Evolutionary conservation across 768 basidiomycete genomes (phyloP).

Genomic region (Rhizopogon vinicolor): DNA sequence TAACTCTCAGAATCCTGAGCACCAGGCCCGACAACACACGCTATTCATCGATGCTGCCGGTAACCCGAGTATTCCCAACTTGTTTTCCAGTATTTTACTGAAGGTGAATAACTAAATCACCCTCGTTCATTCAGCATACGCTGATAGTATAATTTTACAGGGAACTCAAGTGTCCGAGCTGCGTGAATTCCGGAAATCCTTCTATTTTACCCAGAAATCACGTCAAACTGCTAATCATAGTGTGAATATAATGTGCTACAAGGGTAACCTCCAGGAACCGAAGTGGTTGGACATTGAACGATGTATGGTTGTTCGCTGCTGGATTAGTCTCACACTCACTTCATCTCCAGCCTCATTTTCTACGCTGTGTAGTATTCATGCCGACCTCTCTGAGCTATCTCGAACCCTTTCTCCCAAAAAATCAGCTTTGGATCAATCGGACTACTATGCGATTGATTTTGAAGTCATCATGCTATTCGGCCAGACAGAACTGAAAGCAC

Average conservation of each 20-base stretch:
- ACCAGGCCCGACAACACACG: too few relatives aligned
- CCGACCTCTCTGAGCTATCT: conserved; percentile 3
- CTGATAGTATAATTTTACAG: too few relatives aligned
- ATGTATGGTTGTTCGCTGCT: not conserved
- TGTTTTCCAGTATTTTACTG: too few relatives aligned
- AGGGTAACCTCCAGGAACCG: conserved; percentile 3
- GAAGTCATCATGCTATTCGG: conserved; percentile 33
- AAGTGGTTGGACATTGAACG: conserved; percentile 6
- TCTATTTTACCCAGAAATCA: not conserved
- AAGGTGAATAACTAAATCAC: too few relatives aligned
- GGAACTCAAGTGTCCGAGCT: too few relatives aligned
- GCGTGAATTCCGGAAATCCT: not conserved
- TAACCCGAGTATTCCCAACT: too few relatives aligned
- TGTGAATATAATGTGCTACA: conserved; percentile 1
- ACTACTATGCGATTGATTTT: conserved; percentile 19
- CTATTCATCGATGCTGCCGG: too few relatives aligned
- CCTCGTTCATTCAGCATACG: too few relatives aligned
- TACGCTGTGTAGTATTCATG: not conserved
- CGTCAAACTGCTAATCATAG: not conserved
- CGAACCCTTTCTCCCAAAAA: not conserved
- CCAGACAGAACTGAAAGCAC: conserved; percentile 35
- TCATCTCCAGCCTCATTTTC: conserved; percentile 4
- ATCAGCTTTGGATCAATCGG: not conserved
- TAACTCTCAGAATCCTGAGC: conserved; percentile 3
- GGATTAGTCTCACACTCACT: not conserved